phyloP scores from a whole-genome alignment of 2,329 filamentous ascomycete genomes.

The Lojkania enalia region DNA sequence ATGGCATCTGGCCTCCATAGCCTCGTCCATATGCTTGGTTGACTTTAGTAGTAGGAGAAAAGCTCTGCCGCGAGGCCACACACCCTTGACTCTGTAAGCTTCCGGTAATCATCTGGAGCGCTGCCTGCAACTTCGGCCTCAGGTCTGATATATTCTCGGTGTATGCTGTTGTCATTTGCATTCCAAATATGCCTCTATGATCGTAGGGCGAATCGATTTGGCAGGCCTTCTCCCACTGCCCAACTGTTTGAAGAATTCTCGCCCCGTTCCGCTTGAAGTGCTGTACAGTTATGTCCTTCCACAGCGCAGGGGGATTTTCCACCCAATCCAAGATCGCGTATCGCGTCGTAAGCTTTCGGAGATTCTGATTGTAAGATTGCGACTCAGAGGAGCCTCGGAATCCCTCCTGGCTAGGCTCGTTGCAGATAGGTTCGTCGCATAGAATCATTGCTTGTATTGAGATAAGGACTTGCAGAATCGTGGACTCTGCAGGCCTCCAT shows the following conservation, averaged over 20 bases:
- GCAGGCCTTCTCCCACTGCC: conserved; percentile 18
- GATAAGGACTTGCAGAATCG: conserved; percentile 13
- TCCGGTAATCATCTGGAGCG: conserved; percentile 8
- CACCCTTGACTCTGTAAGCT: not conserved
- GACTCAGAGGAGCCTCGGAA: conserved; percentile 11
- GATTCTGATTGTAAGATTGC: conserved; percentile 29
- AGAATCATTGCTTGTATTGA: conserved; percentile 61
- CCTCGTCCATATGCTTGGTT: too few species aligned
- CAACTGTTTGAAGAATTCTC: conserved; percentile 26
- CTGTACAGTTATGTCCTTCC: conserved; percentile 27
- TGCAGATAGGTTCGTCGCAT: conserved; percentile 57
- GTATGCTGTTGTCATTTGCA: not conserved
- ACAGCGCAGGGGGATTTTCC: conserved; percentile 19
- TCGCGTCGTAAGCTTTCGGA: conserved; percentile 33
- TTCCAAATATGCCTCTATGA: not conserved
- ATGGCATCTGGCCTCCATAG: not conserved
- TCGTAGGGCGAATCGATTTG: not conserved
- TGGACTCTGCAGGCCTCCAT: conserved; percentile 54
- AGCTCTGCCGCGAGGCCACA: not conserved
- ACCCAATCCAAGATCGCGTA: conserved; percentile 42
- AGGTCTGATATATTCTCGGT: conserved; percentile 7
- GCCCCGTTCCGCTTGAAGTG: conserved; percentile 33
- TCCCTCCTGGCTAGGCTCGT: conserved; percentile 54
- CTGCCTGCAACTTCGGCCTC: conserved; percentile 6
- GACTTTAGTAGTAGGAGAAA: too few species aligned